A percentile compares a stretch with the other conserved stretches of the same genome.
Evolutionary conservation across 1,284 basidiomycete species (phyloP).

Genomic region (Ceratobasidium sp.): DNA sequence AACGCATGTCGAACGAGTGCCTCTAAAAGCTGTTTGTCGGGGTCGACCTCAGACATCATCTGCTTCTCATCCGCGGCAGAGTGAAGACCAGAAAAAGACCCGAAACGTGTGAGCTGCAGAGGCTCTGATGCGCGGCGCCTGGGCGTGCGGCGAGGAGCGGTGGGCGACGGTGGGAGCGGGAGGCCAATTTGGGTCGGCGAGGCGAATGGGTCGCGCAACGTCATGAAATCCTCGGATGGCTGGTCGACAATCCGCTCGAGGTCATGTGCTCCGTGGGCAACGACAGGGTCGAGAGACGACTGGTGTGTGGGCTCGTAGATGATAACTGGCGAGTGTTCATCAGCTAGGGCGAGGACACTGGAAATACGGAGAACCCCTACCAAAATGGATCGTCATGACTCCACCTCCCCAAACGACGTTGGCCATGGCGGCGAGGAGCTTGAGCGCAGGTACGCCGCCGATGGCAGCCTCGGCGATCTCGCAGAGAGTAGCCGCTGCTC

Average conservation of each 20-base stretch:
- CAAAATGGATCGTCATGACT: conserved; percentile 33
- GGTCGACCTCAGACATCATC: conserved; percentile 7
- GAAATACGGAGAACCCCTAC: background rate
- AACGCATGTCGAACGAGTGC: conserved; percentile 35
- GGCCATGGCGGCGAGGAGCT: conserved; percentile 19
- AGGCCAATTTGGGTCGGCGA: conserved; percentile 31
- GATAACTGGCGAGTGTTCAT: conserved; percentile 12
- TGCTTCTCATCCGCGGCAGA: conserved; percentile 17
- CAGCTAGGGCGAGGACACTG: background rate
- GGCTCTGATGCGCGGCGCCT: conserved; percentile 38
- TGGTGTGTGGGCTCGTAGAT: conserved; percentile 26
- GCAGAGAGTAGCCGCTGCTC: background rate
- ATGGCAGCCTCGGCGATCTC: conserved; percentile 12
- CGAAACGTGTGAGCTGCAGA: conserved; percentile 30
- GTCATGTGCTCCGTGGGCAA: background rate
- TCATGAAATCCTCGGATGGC: conserved; percentile 41
- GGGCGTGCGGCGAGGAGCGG: conserved; percentile 31
- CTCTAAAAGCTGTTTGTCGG: conserved; percentile 29
- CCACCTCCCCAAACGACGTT: conserved; percentile 31
- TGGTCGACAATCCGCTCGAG: conserved; percentile 26
- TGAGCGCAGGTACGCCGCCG: background rate
- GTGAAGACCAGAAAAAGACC: conserved; percentile 24
- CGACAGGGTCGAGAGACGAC: background rate
- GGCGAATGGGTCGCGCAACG: conserved; percentile 34
- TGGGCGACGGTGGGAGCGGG: conserved; percentile 25